Percentiles rank a stretch among this genome's conserved stretches.
phyloP scores from a whole-genome alignment of 805 yeast genomes.

The Suhomyces emberorum region DNA sequence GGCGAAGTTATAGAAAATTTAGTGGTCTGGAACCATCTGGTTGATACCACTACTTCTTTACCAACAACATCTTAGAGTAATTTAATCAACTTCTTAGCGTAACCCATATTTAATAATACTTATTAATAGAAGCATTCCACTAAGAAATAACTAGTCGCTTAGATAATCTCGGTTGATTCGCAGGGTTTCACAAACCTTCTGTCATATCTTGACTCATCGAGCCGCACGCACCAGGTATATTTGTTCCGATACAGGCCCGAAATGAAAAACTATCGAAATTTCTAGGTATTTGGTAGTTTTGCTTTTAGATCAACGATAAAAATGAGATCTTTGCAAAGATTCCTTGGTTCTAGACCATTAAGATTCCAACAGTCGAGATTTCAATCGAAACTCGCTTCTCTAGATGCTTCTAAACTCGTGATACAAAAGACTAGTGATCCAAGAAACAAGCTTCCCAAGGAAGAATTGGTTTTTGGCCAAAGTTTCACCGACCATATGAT shows the following conservation, averaged over 20 bases:
- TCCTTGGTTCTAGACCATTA: conserved; percentile 4
- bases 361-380: conserved; percentile 7
- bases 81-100: too few species aligned
- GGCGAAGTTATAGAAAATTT: conserved; percentile 32
- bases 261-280: neutral
- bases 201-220: neutral
- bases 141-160: too few species aligned
- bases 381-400: conserved; percentile 19
- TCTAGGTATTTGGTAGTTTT: too few species aligned
- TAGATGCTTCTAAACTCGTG: conserved; percentile 37
- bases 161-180: too few species aligned
- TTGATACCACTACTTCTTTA: too few species aligned
- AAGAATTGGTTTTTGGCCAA: conserved; percentile 41
- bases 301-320: too few species aligned
- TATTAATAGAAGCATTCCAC: too few species aligned
- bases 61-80: too few species aligned
- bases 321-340: conserved; percentile 1
- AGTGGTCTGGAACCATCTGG: conserved; percentile 18
- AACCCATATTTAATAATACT: too few species aligned
- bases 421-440: conserved; percentile 38
- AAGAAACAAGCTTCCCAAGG: conserved; percentile 34
- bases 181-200: too few species aligned
- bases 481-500: conserved; percentile 87
- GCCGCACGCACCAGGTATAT: neutral
- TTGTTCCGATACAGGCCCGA: neutral